Base-by-base conservation (phyloP, 306 rosid species). In the Cotoneaster glaucophyllus region DNA sequence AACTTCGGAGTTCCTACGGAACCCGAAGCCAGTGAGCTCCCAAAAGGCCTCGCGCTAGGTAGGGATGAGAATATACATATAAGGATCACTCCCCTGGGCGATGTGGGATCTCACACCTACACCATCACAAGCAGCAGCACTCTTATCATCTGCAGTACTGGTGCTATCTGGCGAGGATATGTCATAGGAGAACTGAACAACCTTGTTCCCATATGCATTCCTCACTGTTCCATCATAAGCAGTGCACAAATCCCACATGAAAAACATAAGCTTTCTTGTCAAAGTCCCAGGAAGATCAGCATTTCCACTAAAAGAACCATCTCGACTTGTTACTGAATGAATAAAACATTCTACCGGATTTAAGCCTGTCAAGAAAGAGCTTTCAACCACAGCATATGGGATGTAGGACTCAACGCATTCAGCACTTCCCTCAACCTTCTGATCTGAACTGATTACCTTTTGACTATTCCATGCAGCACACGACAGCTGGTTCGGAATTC, bases 251-350 rank as follows among this genome's bases (percentile, higher is more conserved):
- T 96, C 99, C 64, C 98, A 96, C 98, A 95, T 86, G 80, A 95
- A 85, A 77, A 87, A 95, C 88, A 89, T 95, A 22, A 95, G 92
- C 82, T 84, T 85, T 6, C 99, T 88, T 8, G 90, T 84, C 82
- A 95, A 80, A 39, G 97, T 89, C 80, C 99, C 99, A 66, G 97
- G 99, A 78, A 95, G 93, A 59, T 95, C 96, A 21, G 99, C 99
- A 87, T 95, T 88, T 72, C 88, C 96, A 82, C 99, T 90, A 67
- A 95, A 95, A 64, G 97, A 90, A 78, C 96, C 82, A 32, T 92
- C 97, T 3, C 97, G 92, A 72, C 81, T 89, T 26, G 97, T 87
- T 62, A 96, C 92, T 25, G 99, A 96, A 88, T 92, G 99, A 82
- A 84, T 96, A 88, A 95, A 96, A 77, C 93, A 92, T 70, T 96